Base-by-base conservation (phyloP, 129 eudicot species). In the Artemisia tridentata region DNA sequence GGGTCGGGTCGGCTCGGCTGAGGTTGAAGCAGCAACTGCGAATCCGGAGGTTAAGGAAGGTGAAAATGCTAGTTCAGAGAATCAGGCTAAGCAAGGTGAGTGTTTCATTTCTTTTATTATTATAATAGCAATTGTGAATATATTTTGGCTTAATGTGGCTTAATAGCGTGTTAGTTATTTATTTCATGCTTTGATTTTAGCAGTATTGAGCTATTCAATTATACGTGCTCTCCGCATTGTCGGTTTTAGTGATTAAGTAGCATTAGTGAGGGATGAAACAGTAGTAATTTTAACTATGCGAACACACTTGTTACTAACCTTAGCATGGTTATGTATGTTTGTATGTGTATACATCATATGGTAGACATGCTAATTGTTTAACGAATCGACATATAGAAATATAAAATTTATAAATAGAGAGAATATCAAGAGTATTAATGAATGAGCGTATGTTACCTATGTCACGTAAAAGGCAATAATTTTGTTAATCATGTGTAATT, bases 1-100 rank as follows among this genome's bases (percentile, higher is more conserved):
- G n/a, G n/a, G n/a, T n/a, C n/a, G n/a, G n/a, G n/a, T n/a, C n/a
- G n/a, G n/a, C n/a, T 61, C 74, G 16, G 78, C 60, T 16, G 93
- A 85, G 48, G 21, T 77, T 16, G 93, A 85, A 41, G 21, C 75
- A 61, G 62, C 61, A 67, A 15, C 57, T 13, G 19, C 74, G 8
- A 41, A 67, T 17, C 50, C 82, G 3, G 92, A 87, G 77, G 78
- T 67, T 11, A 77, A 71, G 73, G 88, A 85, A 71, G 6, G 77
- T 2, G 86, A 76, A 29, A 74, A 69, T 60, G 78, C 81, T 15
- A 72, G 78, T 58, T 27, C 79, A 4, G 83, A 79, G 65, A 79
- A 73, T 59, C 89, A 76, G 72, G 80, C 63, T 45, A 91, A 85
- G 78, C 96, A 86, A 87, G 95, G 98, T 92, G 78, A 63, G 56